Evolutionary conservation across 306 rosid genomes (phyloP), one percentile per base, ranked within the genome.

Genomic region (Delonix regia): DNA sequence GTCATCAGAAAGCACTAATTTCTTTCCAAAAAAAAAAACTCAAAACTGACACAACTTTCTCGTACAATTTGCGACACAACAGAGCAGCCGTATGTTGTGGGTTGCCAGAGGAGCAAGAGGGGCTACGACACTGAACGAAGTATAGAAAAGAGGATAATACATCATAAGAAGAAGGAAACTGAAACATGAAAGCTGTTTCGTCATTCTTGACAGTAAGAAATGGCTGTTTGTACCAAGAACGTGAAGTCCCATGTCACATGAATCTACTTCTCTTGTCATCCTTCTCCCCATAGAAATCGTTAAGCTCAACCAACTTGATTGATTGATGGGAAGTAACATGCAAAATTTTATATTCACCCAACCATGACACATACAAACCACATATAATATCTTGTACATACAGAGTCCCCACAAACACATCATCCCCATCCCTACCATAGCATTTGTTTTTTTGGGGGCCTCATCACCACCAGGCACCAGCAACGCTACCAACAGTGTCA

Each of bases 181-280:
- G 48, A 65, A 84, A 65, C 76, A 66, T 21, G 74, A 47, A 47
- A 14, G n/a, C 65, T 22, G 52, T 76, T 34, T 85, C 86, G 83
- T 88, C 97, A 87, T 76, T 36, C 56, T 79, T 80, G 52, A 88
- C 80, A 2, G 6, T 4, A 74, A 84, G 83, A 83, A 89, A 65
- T 89, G 97, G 87, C 52, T 18, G 74, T 82, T 81, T 77, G 84
- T 60, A 70, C 8, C 41, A 74, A 38, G 16, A 84, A 81, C 24
- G 24, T 6, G 59, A 33, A 70, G 42, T 25, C 24, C 76, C 76
- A 53, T 52, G 49, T 80, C 75, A 59, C 25, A 62, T 48, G 55
- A 70, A 19, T 67, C 10, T 38, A 48, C n/a, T n/a, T 42, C 77
- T 44, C 59, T 48, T 57, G 64, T 48, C 69, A 62, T 39, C 28